Base-by-base conservation (phyloP, 495 filamentous ascomycete species). In the Polyplosphaeria fusca region DNA sequence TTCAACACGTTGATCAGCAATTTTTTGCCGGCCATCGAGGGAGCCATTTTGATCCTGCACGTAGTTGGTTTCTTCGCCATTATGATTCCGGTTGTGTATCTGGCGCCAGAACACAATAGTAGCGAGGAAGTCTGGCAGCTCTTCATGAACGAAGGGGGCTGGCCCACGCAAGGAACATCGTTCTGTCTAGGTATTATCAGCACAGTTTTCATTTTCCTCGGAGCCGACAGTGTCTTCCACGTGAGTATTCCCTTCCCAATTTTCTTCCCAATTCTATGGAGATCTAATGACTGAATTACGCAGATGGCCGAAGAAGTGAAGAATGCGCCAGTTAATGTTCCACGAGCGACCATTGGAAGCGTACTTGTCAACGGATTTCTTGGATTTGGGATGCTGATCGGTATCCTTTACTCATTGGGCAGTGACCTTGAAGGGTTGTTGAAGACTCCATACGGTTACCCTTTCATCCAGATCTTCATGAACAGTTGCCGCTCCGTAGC, bases 141-240 rank as follows among this genome's bases (percentile, higher is more conserved):
- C 1, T 60, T 48, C 25, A 41, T 47, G 5, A 60, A 64, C 26
- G 49, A 37, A 3, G 55, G 55, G 11, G 50, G 37, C 3, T 63
- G 41, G 25, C 28, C 40, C n/a, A 60, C 16, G 24, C 44, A 28
- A 1, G 60, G 3, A n/a, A 70, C 78, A 1, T 77, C 81, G 0
- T 78, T 72, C 1, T 70, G 81, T 53, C 70, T 84, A 12, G 81
- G 82, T 7, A 70, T 84, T n/a, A 76, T 79, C 0, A 73, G 73
- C 3, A 71, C 73, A 1, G 72, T 79, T 20, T 71, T 70, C 3
- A 70, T 74, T 2, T 76, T 68, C 41, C 52, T 68, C 23, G 66
- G 64, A 72, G 76, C 75, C 0, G 68, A 68, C 9, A 71, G 82
- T 23, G 60, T 82, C 32, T 63, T 79, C 7, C 54, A 83, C 11